Percentiles rank a stretch among this genome's conserved stretches.
Conservation (phyloP, 2,329 filamentous ascomycete genomes). For the Rhinocladiella mackenziei region DNA sequence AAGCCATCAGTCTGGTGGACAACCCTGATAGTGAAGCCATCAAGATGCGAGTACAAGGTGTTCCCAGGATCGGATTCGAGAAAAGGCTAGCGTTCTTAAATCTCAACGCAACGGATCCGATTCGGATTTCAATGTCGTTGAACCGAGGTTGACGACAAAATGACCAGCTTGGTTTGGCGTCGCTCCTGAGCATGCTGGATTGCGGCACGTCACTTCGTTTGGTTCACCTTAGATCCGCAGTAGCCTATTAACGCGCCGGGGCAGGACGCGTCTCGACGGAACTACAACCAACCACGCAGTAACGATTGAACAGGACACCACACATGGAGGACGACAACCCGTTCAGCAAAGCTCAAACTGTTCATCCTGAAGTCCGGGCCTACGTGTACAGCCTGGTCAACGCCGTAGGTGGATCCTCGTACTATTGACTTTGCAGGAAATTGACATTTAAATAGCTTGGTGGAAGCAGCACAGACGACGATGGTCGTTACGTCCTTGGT, state of each 20-base stretch:
- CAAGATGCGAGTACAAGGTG: constrained; percentile 6
- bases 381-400: constrained; percentile 92
- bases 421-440: constrained; percentile 23
- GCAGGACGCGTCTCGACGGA: constrained; percentile 1
- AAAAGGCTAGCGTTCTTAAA: no score
- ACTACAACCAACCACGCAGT: background rate
- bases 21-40: constrained; percentile 24
- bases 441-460: constrained; percentile 60
- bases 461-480: constrained; percentile 72
- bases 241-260: no score
- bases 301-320: no score
- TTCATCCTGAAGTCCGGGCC: constrained; percentile 88
- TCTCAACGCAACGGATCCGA: no score
- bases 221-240: no score
- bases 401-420: constrained; percentile 59
- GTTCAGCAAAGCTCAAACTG: constrained; percentile 52
- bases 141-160: constrained; percentile 3
- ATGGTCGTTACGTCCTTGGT: constrained; percentile 80
- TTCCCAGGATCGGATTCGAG: background rate
- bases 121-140: no score
- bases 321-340: constrained; percentile 42
- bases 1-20: constrained; percentile 37
- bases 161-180: background rate
- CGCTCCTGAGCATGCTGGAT: no score
- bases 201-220: background rate